phyloP scores from a whole-genome alignment of 1,284 basidiomycete species.

The Cutaneotrichosporon daszewskae region DNA sequence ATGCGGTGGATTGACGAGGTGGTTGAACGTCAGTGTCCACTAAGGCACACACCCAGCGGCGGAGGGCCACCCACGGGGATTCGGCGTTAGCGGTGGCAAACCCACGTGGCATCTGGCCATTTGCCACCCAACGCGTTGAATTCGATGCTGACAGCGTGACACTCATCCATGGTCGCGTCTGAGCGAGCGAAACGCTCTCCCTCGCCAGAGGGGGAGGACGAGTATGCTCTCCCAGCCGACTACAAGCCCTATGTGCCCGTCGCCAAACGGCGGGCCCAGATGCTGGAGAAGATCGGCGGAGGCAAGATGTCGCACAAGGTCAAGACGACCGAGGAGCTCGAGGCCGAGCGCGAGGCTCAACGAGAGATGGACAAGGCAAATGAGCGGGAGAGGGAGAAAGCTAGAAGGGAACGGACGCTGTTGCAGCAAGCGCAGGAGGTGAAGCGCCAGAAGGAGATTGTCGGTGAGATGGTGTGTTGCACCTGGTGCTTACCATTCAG shows the following conservation, averaged over 20 bases:
- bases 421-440: conserved; percentile 90
- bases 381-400: conserved; percentile 52
- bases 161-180: not conserved
- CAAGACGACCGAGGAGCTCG: conserved; percentile 9
- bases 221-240: conserved; percentile 31
- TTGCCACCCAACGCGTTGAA: too few species aligned
- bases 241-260: conserved; percentile 19
- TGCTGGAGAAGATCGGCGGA: conserved; percentile 53
- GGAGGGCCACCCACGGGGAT: conserved; percentile 1
- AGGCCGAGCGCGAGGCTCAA: conserved; percentile 7
- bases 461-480: conserved; percentile 56
- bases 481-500: conserved; percentile 47
- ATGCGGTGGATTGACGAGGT: too few species aligned
- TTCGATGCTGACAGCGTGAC: too few species aligned
- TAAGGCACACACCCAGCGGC: not conserved
- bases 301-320: conserved; percentile 22
- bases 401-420: conserved; percentile 73
- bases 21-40: too few species aligned
- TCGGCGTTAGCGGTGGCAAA: conserved; percentile 6
- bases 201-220: conserved; percentile 50
- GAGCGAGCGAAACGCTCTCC: conserved; percentile 1
- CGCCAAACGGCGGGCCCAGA: conserved; percentile 33
- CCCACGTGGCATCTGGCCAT: conserved; percentile 9
- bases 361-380: conserved; percentile 7
- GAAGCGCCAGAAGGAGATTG: conserved; percentile 67